phyloP scores from a whole-genome alignment of 768 basidiomycete genomes.

The Fibroporia radiculosa region DNA sequence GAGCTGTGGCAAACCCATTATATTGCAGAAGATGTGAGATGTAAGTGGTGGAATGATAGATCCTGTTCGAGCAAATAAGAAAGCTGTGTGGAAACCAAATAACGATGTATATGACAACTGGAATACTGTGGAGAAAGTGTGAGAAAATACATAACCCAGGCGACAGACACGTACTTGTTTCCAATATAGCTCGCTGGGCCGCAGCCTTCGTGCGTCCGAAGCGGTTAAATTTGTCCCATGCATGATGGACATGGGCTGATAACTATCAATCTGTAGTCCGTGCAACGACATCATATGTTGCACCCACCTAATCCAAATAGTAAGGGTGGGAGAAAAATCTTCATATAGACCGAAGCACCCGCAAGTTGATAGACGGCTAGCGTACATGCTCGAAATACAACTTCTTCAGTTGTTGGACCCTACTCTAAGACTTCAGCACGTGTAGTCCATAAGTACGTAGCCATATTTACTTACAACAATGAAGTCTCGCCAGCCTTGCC shows the following conservation, averaged over 20 bases:
- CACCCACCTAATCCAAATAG: constrained; percentile 80
- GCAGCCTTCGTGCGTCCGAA: constrained; percentile 65
- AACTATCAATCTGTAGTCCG: not conserved
- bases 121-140: constrained; percentile 50
- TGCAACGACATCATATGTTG: not conserved
- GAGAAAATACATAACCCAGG: not conserved
- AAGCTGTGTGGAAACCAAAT: constrained; percentile 85
- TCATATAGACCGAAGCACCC: constrained; percentile 40
- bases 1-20: constrained; percentile 84
- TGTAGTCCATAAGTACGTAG: not conserved
- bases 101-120: constrained; percentile 88
- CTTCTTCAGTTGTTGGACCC: constrained; percentile 90
- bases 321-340: constrained; percentile 78
- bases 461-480: constrained; percentile 30
- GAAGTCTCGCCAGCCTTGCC: constrained; percentile 69
- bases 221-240: constrained; percentile 74
- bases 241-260: constrained; percentile 88
- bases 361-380: constrained; percentile 66
- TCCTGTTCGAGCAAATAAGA: constrained; percentile 78
- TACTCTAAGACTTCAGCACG: constrained; percentile 21
- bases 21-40: constrained; percentile 88
- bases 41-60: constrained; percentile 72
- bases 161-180: constrained; percentile 37
- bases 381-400: constrained; percentile 85
- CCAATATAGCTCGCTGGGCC: constrained; percentile 49